A percentile compares a stretch with the other conserved stretches of the same genome.
Evolutionary conservation across 2,329 filamentous ascomycete genomes (phyloP).

Genomic region (Aspergillus nomiae): DNA sequence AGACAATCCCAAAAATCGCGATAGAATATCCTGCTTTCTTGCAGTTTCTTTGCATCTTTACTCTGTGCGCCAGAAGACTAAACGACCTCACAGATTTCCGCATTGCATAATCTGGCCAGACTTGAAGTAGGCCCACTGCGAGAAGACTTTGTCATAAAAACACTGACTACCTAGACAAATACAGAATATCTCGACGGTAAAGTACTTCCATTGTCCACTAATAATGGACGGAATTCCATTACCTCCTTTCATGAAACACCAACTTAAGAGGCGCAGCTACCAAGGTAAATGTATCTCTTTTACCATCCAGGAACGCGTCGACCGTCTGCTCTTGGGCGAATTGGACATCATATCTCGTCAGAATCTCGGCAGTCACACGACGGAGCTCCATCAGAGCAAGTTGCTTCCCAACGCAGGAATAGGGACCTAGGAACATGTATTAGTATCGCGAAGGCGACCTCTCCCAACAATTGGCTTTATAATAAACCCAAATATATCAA

Average conservation of each 20-base stretch:
- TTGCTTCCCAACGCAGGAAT: conserved; percentile 20
- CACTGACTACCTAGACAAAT: background rate
- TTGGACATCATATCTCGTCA: background rate
- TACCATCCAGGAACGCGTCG: background rate
- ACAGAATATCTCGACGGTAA: background rate
- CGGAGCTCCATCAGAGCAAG: conserved; percentile 24
- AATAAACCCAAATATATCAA: rapidly evolving
- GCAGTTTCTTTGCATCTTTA: no score
- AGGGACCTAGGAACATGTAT: background rate
- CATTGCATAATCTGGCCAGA: no score
- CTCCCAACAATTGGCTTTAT: background rate
- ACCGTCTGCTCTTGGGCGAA: background rate
- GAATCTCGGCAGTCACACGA: conserved; percentile 12
- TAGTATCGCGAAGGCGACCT: background rate
- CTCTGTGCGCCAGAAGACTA: no score
- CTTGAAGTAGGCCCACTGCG: no score
- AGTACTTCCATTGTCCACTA: background rate
- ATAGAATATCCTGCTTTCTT: no score
- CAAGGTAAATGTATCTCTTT: background rate
- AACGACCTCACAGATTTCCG: no score
- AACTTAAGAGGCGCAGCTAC: background rate
- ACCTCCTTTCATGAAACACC: background rate
- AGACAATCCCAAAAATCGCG: no score
- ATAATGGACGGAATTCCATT: background rate
- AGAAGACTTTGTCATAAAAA: no score